Evolutionary conservation across 768 basidiomycete species (phyloP).

Genomic region (Russula brevipes): DNA sequence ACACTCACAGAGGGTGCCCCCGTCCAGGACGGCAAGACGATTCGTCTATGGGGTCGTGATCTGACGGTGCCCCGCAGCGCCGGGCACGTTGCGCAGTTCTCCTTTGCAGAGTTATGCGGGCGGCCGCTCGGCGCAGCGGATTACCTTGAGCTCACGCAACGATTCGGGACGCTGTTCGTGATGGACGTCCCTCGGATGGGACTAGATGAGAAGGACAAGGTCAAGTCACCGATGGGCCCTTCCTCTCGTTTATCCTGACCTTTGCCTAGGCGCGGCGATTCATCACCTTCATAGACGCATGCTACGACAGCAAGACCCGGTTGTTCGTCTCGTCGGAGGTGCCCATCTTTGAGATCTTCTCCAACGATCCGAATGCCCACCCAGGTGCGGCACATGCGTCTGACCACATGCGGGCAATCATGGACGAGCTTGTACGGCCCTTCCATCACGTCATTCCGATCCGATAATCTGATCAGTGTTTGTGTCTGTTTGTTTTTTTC

Average conservation of each 20-base stretch:
- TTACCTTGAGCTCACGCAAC: constrained; percentile 88
- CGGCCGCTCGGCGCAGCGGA: constrained; percentile 90
- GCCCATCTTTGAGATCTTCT: constrained; percentile 86
- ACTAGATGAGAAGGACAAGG: constrained; percentile 80
- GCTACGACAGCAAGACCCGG: constrained; percentile 93
- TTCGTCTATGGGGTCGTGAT: constrained; percentile 89
- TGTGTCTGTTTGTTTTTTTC: neutral
- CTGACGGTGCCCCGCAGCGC: constrained; percentile 77
- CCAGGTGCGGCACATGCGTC: constrained; percentile 43
- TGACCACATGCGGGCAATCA: constrained; percentile 86
- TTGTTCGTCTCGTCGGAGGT: constrained; percentile 90
- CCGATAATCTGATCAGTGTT: neutral
- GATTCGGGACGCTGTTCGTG: constrained; percentile 84
- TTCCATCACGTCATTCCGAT: neutral
- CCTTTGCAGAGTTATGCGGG: constrained; percentile 82
- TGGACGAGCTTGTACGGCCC: constrained; percentile 81
- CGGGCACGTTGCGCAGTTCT: constrained; percentile 75
- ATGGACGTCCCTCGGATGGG: constrained; percentile 86
- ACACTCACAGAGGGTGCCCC: constrained; percentile 59
- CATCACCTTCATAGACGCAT: constrained; percentile 97
- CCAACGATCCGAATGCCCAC: constrained; percentile 48
- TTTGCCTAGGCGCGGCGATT: constrained; percentile 75
- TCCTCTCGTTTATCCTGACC: neutral
- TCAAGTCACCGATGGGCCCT: constrained; percentile 29
- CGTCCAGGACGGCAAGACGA: constrained; percentile 52